Base-by-base conservation (phyloP, 2,329 filamentous ascomycete genomes). In the Drechslera avenae region DNA sequence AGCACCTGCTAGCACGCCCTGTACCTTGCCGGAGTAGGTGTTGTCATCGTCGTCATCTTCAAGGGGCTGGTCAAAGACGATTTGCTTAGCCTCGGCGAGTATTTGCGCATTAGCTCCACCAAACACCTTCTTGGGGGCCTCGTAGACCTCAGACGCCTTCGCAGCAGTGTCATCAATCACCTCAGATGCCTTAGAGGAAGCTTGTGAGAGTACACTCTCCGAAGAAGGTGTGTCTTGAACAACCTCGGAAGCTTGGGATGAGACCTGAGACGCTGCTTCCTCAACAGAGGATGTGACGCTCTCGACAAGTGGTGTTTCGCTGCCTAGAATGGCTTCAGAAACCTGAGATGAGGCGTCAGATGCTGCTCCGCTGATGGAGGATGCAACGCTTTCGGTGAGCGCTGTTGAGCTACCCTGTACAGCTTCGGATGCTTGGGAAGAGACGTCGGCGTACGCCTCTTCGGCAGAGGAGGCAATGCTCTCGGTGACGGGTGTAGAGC, bases 31-130 rank as follows among this genome's bases (percentile, higher is more conserved):
- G 9, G 79, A 81, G 57, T 80, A 81, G 12, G 73, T 76, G 8
- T 65, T 69, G 19, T 76, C 75, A 4, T 80, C 76, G 39, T 80
- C 66, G 17, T 76, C 77, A 30, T 77, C 76, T 21, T 76, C 75
- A 47, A 82, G 68, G 10, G 79, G 72, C 52, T 84, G 81, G 37
- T 84, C 73, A 19, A 79, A 67, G 28, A 81, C 73, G 17, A 78
- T 74, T 46, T 75, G 71, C 30, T 75, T 76, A 4, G 75, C 76
- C 46, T 78, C 75, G 10, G 78, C 75, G 39, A 82, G 66, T 31
- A 76, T 69, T 60, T 83, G 77, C 37, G 81, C 79, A 71, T 81
- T 78, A 46, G 79, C 79, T 64, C 82, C 76, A 62, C 78, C 80
- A 62, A 78, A 83, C 23, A 84, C 79, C 64, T 82, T 83, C 58